Evolutionary conservation across 129 eudicot genomes (phyloP), one percentile per base, ranked within the genome.

Genomic region (Erigeron canadensis): DNA sequence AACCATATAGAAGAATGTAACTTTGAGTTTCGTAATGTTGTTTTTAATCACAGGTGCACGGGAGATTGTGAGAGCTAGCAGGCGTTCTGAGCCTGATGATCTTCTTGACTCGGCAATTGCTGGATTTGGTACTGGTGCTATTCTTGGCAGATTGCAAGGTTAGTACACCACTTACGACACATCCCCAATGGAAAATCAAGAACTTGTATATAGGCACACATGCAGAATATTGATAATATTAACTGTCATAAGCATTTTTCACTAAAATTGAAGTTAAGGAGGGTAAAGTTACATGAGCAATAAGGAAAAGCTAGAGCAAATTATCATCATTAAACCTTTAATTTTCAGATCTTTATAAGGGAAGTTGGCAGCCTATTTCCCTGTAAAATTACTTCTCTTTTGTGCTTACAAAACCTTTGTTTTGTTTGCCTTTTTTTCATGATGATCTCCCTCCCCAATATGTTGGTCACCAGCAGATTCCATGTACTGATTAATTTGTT

Each of bases 81-180:
- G 98, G 69, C 82, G 74, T 13, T 79, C 95, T 10, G 86, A 75
- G 43, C 88, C 91, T 48, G 95, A 87, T 76, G 89, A 93, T 83
- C 86, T 93, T 28, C 40, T 89, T 63, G 91, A 89, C 80, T 93
- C 95, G 10, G 88, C 86, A 44, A 81, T 93, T 82, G 96, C 89
- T 70, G 98, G 98, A 69, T 80, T 89, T 71, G 89, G 96, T 70
- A 86, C 83, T 58, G 98, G 98, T 65, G 98, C 98, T 62, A 55
- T 93, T 82, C 86, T 93, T n/a, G 98, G 98, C 13, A 91, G 96
- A 69, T 85, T 93, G 54, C 98, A 93, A 87, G 98, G 98, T 93
- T n/a, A 70, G 74, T 19, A 34, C 63, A 8, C 70, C 56, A 38
- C 44, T 19, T n/a, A 21, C 8, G 22, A 19, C 45, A 21, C 51